Conservation (phyloP, 2,329 filamentous ascomycete genomes). For the Mollisia scopiformis region DNA sequence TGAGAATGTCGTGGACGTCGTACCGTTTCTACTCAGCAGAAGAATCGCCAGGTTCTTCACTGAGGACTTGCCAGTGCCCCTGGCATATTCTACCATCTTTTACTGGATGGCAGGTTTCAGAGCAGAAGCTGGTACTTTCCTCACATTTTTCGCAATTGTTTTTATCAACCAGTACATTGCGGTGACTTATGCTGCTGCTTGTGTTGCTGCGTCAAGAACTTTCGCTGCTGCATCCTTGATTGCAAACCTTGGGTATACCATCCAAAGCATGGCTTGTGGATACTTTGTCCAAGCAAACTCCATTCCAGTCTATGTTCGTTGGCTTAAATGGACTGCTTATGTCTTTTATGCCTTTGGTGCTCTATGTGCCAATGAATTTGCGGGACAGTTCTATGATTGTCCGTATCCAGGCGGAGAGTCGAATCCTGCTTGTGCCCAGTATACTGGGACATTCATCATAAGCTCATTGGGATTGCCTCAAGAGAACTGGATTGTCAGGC, state of each 20-base stretch:
- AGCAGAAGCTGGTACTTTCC: constrained; percentile 63
- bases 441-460: constrained; percentile 72
- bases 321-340: constrained; percentile 72
- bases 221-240: constrained; percentile 74
- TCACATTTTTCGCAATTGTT: constrained; percentile 71
- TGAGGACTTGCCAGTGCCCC: constrained; percentile 73
- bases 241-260: constrained; percentile 71
- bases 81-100: constrained; percentile 70
- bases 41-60: constrained; percentile 69
- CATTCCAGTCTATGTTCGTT: constrained; percentile 77
- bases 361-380: constrained; percentile 73
- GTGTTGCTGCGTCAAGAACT: constrained; percentile 65
- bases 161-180: constrained; percentile 75
- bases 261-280: constrained; percentile 76
- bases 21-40: constrained; percentile 71
- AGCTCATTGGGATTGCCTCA: constrained; percentile 66
- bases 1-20: constrained; percentile 71
- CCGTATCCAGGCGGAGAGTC: constrained; percentile 62
- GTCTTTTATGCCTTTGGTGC: constrained; percentile 73
- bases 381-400: constrained; percentile 73
- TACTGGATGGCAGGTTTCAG: constrained; percentile 82
- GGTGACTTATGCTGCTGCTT: constrained; percentile 70
- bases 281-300: constrained; percentile 76
- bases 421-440: constrained; percentile 69
- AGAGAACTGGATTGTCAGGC: constrained; percentile 65